These are phyloP conservation scores for Grammothele lineata DNA, from an alignment of 768 basidiomycete species.

Conservation along the genomic window DNA sequence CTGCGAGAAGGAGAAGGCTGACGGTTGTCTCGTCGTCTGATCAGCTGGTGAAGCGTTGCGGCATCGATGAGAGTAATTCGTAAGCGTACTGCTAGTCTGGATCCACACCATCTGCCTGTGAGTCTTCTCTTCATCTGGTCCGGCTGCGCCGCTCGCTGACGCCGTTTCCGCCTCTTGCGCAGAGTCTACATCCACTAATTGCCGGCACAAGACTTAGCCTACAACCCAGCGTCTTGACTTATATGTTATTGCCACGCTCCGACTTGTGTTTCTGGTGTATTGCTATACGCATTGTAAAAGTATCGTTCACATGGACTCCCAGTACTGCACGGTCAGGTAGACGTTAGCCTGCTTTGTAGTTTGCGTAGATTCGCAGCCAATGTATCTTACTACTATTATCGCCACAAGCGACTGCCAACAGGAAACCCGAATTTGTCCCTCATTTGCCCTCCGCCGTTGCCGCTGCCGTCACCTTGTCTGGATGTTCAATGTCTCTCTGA, in stretches of 20 bases:
- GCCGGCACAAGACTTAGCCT: constrained; percentile 15
- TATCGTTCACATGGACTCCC: constrained; percentile 18
- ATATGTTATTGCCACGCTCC: too few relatives aligned
- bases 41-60: constrained; percentile 73
- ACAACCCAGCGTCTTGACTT: constrained; percentile 16
- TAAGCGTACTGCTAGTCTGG: constrained; percentile 6
- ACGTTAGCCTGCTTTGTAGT: constrained; percentile 12
- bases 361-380: constrained; percentile 12
- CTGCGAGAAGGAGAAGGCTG: constrained; percentile 20
- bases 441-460: constrained; percentile 4
- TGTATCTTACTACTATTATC: constrained; percentile 15
- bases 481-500: constrained; percentile 52
- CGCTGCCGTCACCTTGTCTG: too few relatives aligned
- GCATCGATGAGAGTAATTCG: constrained; percentile 53
- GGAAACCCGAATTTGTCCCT: not conserved
- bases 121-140: not conserved
- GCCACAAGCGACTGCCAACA: not conserved
- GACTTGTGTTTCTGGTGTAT: constrained; percentile 18
- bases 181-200: constrained; percentile 21
- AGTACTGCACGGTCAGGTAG: constrained; percentile 13
- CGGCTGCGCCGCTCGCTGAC: too few relatives aligned
- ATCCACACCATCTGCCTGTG: constrained; percentile 8
- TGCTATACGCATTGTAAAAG: constrained; percentile 17
- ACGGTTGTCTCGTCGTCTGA: not conserved
- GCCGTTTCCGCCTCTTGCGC: not conserved